Percentiles rank a stretch among this genome's conserved stretches.
phyloP scores from a whole-genome alignment of 352 stramenopile species.

The Blastocystis sp. region DNA sequence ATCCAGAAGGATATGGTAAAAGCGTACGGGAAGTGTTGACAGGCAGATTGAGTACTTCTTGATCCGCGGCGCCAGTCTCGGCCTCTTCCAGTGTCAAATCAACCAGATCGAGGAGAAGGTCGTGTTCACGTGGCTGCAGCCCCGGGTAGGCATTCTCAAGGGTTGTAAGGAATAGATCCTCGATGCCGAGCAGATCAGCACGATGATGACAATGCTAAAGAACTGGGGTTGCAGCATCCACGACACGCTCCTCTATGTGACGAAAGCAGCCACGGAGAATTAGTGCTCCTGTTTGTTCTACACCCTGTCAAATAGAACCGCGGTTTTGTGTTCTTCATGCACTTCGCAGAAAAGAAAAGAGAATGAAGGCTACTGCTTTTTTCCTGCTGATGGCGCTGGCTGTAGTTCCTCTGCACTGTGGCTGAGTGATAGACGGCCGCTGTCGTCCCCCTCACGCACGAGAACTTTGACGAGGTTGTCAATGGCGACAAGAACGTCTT shows the following conservation, averaged over 20 bases:
- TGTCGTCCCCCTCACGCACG: constrained; percentile 39
- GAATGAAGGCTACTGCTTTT: neutral
- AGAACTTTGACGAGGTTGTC: constrained; percentile 69
- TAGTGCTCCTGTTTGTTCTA: constrained; percentile 38
- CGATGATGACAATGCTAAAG: constrained; percentile 57
- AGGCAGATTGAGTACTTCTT: constrained; percentile 56
- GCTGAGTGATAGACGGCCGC: constrained; percentile 12
- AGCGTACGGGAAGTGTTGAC: neutral
- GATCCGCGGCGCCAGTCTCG: constrained; percentile 45
- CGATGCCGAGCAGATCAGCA: constrained; percentile 40
- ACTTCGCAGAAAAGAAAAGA: neutral
- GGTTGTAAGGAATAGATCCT: constrained; percentile 15
- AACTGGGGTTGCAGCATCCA: constrained; percentile 51
- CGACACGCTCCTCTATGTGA: constrained; percentile 58
- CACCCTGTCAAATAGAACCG: neutral
- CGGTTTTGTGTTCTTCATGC: neutral
- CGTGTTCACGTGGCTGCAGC: constrained; percentile 57
- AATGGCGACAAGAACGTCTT: constrained; percentile 59
- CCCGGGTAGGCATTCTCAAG: neutral
- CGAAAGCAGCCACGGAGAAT: constrained; percentile 54
- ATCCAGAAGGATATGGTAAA: neutral
- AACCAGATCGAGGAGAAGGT: constrained; percentile 52
- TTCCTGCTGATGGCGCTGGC: neutral
- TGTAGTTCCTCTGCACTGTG: neutral
- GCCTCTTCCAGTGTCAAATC: constrained; percentile 52